Evolutionary conservation across 2,329 filamentous ascomycete species (phyloP).

Genomic region (Raffaelea albimanens): DNA sequence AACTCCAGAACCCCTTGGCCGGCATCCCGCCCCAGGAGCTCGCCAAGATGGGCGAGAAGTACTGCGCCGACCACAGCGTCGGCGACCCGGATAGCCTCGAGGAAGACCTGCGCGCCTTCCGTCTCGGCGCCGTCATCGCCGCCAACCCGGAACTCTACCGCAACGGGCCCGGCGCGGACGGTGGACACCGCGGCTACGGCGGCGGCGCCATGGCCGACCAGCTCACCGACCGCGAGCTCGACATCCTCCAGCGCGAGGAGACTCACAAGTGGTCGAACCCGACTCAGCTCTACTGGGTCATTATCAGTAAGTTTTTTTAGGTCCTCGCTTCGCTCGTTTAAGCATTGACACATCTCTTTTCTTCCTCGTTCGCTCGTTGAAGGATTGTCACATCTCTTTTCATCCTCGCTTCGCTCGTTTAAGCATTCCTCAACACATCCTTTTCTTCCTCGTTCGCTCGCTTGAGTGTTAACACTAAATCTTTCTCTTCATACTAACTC

Average conservation of each 20-base stretch:
- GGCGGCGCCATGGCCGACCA: too few species aligned
- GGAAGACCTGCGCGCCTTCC: constrained; percentile 42
- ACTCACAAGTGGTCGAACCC: constrained; percentile 63
- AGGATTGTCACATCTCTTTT: too few species aligned
- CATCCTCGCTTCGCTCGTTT: too few species aligned
- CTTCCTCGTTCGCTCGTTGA: too few species aligned
- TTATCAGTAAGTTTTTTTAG: constrained; percentile 31
- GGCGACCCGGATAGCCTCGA: constrained; percentile 27
- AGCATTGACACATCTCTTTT: too few species aligned
- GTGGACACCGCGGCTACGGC: too few species aligned
- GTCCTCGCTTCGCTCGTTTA: not conserved
- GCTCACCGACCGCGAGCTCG: constrained; percentile 48
- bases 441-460: too few species aligned
- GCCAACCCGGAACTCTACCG: constrained; percentile 30
- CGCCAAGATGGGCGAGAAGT: constrained; percentile 45
- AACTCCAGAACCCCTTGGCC: constrained; percentile 31
- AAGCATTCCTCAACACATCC: too few species aligned
- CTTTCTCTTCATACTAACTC: too few species aligned
- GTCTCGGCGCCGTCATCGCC: constrained; percentile 49
- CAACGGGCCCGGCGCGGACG: too few species aligned
- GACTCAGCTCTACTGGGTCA: constrained; percentile 53
- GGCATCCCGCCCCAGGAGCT: constrained; percentile 36
- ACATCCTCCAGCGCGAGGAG: constrained; percentile 49
- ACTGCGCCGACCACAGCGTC: constrained; percentile 43
- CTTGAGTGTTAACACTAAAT: too few species aligned